These are phyloP conservation scores for Pseudomassariella vexata DNA, from an alignment of 2,329 filamentous ascomycete species.

Conservation along the genomic window DNA sequence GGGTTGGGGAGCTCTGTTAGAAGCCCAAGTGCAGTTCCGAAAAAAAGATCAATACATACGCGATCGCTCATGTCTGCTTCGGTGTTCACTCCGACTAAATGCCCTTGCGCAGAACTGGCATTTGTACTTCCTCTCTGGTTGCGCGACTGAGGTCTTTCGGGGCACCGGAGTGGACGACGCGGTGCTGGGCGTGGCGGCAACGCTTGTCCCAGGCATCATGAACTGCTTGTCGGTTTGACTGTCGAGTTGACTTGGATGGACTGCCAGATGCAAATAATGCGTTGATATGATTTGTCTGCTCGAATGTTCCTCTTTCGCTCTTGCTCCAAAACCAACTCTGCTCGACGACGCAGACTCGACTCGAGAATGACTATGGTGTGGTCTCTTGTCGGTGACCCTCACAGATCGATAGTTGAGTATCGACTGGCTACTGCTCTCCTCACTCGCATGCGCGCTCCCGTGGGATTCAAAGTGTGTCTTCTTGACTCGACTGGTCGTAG, in stretches of 20 bases:
- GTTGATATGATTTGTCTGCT: not conserved
- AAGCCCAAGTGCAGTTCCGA: slow-evolving; percentile 4
- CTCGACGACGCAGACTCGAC: slow-evolving; percentile 9
- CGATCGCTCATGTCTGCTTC: slow-evolving; percentile 93
- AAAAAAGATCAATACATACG: slow-evolving; percentile 61
- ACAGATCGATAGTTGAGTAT: slow-evolving; percentile 56
- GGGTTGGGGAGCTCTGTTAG: slow-evolving; percentile 12
- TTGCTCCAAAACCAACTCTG: slow-evolving; percentile 15
- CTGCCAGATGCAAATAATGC: too few species aligned
- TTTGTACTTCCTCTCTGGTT: slow-evolving; percentile 96
- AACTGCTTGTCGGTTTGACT: slow-evolving; percentile 21
- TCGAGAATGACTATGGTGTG: not conserved
- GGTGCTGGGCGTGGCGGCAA: slow-evolving; percentile 56
- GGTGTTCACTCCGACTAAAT: slow-evolving; percentile 95
- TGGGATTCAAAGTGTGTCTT: slow-evolving; percentile 67
- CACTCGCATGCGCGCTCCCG: slow-evolving; percentile 58
- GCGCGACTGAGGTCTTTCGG: slow-evolving; percentile 66
- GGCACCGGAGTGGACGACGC: slow-evolving; percentile 64
- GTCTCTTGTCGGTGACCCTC: slow-evolving; percentile 23
- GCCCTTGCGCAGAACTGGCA: slow-evolving; percentile 98
- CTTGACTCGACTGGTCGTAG: slow-evolving; percentile 42
- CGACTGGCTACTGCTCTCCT: slow-evolving; percentile 39
- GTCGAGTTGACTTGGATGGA: slow-evolving; percentile 12
- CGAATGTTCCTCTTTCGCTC: slow-evolving; percentile 6
- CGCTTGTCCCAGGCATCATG: slow-evolving; percentile 66